A percentile compares a stretch with the other conserved stretches of the same genome.
phyloP scores from a whole-genome alignment of 148 eudicot genomes.

The Salicornia ramosissima region DNA sequence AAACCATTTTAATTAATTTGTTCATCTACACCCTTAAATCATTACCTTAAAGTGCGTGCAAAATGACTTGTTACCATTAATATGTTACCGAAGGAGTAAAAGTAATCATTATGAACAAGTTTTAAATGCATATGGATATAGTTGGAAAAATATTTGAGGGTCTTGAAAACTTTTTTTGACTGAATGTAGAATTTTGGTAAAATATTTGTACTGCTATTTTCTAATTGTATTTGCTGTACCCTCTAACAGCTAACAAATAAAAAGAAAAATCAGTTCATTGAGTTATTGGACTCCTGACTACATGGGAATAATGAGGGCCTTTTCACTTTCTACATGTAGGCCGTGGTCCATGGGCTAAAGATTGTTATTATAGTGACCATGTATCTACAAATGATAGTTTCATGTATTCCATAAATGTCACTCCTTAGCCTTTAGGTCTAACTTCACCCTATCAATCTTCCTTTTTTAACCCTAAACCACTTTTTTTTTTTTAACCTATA shows the following conservation, averaged over 20 bases:
- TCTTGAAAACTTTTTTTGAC: not conserved
- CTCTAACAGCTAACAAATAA: not conserved
- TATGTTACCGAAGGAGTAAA: no score
- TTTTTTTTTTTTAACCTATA: no score
- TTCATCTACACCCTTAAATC: no score
- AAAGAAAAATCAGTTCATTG: not conserved
- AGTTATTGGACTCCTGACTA: not conserved
- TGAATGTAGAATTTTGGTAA: no score
- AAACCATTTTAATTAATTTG: no score
- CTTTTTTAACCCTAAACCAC: no score
- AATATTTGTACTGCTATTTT: not conserved
- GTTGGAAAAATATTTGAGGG: not conserved
- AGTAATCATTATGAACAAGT: no score
- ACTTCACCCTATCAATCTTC: no score
- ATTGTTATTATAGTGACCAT: no score
- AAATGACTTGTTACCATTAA: no score
- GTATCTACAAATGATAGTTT: not conserved
- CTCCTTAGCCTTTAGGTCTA: no score
- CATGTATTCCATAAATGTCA: not conserved
- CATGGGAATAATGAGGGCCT: not conserved
- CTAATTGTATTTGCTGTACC: not conserved
- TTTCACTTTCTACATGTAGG: not conserved
- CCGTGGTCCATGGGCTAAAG: constrained; percentile 4
- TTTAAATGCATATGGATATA: not conserved
- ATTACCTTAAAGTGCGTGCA: no score